These are phyloP conservation scores for Cerrena zonata DNA, from an alignment of 1,284 basidiomycete species.

Conservation along the genomic window DNA sequence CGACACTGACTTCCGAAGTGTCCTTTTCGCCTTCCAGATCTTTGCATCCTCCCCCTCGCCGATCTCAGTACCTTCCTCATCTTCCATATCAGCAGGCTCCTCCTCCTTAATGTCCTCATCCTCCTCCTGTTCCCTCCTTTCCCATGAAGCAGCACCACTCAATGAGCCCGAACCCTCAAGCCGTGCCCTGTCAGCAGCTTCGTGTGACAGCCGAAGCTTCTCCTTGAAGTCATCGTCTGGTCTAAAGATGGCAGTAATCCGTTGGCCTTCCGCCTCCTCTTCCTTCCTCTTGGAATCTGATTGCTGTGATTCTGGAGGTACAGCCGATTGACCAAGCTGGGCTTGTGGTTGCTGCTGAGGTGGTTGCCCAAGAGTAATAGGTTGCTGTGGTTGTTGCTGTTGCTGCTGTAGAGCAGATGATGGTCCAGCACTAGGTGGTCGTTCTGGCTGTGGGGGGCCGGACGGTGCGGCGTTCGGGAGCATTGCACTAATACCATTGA, in stretches of 20 bases:
- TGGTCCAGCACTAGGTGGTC: conserved; percentile 39
- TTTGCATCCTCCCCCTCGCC: conserved; percentile 66
- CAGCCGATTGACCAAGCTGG: conserved; percentile 14
- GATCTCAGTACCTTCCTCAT: conserved; percentile 56
- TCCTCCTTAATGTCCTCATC: conserved; percentile 53
- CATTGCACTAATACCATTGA: conserved; percentile 54
- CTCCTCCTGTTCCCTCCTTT: conserved; percentile 39
- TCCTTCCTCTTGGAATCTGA: conserved; percentile 39
- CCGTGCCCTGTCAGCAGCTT: conserved; percentile 32
- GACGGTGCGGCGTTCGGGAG: conserved; percentile 44
- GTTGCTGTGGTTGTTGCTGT: conserved; percentile 28
- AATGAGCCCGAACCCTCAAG: conserved; percentile 12
- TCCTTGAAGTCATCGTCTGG: conserved; percentile 86
- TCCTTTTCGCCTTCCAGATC: conserved; percentile 79
- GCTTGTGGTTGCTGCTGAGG: conserved; percentile 24
- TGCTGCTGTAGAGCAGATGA: conserved; percentile 33
- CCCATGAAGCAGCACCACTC: conserved; percentile 31
- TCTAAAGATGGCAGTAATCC: conserved; percentile 78
- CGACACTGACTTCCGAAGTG: conserved; percentile 74
- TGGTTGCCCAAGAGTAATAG: conserved; percentile 16
- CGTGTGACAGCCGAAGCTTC: conserved; percentile 57
- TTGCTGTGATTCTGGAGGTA: conserved; percentile 25
- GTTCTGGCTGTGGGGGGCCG: conserved; percentile 45
- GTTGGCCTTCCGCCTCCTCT: conserved; percentile 47
- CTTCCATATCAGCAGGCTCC: conserved; percentile 34